Evolutionary conservation across 306 rosid genomes (phyloP).

Genomic region (Citrullus colocynthis): DNA sequence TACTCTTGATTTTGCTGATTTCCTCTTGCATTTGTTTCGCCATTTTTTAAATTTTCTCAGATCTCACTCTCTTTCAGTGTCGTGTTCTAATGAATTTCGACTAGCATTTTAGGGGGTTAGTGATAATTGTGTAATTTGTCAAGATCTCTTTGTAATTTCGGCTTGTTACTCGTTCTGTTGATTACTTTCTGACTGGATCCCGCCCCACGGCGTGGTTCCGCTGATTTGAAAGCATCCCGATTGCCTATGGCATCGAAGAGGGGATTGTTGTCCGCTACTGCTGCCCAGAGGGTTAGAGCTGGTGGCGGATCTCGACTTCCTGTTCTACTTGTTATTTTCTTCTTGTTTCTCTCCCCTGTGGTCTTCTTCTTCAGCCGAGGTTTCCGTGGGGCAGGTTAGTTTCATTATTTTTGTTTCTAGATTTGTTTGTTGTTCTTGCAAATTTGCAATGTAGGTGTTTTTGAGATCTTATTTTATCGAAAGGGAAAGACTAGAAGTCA

Average conservation of each 20-base stretch:
- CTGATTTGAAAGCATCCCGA: conserved; percentile 20
- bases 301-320: conserved; percentile 39
- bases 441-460: background rate
- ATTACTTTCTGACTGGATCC: background rate
- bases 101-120: background rate
- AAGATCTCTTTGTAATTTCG: conserved; percentile 3
- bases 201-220: conserved; percentile 11
- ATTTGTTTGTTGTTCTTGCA: background rate
- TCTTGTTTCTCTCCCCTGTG: conserved; percentile 41
- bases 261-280: conserved; percentile 15
- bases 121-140: background rate
- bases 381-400: conserved; percentile 38
- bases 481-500: background rate
- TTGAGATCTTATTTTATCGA: background rate
- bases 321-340: conserved; percentile 27
- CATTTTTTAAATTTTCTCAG: background rate
- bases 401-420: background rate
- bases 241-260: conserved; percentile 55
- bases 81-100: background rate
- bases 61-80: background rate
- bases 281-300: conserved; percentile 26
- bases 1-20: background rate
- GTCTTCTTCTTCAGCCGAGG: conserved; percentile 60
- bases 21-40: background rate
- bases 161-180: background rate